These are phyloP conservation scores for Podospora pseudoanserina DNA, from an alignment of 495 filamentous ascomycete genomes.

Conservation along the genomic window DNA sequence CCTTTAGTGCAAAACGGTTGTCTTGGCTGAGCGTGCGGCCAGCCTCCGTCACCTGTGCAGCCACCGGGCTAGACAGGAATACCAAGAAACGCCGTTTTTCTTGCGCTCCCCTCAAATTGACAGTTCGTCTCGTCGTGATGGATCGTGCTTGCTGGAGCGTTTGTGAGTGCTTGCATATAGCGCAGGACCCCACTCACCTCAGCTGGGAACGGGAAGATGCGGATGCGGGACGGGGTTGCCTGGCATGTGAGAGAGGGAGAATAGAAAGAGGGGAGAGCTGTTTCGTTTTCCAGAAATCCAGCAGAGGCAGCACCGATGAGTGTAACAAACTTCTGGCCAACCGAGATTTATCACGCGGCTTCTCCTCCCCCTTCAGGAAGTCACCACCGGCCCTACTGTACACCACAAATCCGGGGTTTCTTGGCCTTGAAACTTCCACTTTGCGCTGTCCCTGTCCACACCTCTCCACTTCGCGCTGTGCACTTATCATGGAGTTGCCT, in stretches of 20 bases:
- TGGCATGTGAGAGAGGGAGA: not conserved
- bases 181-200: not conserved
- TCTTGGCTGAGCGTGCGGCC: not conserved
- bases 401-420: constrained; percentile 21
- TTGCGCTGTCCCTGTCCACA: not conserved
- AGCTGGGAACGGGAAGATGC: constrained; percentile 2
- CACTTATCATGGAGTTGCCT: not conserved
- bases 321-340: constrained; percentile 3
- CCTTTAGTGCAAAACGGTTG: constrained; percentile 11
- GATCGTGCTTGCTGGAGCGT: not conserved
- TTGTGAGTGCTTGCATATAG: not conserved
- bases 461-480: not conserved
- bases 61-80: not conserved
- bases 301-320: too few relatives aligned
- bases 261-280: not conserved
- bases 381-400: constrained; percentile 10
- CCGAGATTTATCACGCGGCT: constrained; percentile 10
- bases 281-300: too few relatives aligned
- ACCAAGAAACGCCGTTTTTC: constrained; percentile 1
- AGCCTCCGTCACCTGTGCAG: not conserved
- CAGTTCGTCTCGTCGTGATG: not conserved
- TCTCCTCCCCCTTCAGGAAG: constrained; percentile 14
- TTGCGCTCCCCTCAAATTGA: constrained; percentile 2
- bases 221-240: not conserved
- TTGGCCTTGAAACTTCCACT: not conserved